Evolutionary conservation across 768 basidiomycete genomes (phyloP), one percentile per base, ranked within the genome.

Genomic region (Lentinus tigrinus): DNA sequence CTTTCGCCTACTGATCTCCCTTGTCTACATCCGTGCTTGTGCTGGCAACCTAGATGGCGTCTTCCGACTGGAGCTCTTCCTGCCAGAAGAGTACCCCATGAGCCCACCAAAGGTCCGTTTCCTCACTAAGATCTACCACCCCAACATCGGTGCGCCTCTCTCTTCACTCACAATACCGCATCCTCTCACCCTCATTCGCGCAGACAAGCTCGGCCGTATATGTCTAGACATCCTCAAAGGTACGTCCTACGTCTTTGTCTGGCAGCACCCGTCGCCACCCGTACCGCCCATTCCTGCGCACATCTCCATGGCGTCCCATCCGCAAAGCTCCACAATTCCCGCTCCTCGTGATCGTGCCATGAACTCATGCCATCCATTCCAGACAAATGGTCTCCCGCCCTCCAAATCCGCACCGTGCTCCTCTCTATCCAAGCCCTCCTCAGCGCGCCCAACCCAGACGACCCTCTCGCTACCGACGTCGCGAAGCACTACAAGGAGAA

Each of bases 1-100:
- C 27, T 7, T 16, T 4, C 31, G 21, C 16, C 24, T 23, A 23
- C 51, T 28, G 39, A 17, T 21, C 13, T 17, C 48, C 31, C 56
- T 24, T 14, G 23, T 39, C 37, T 21, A 28, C 28, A 36, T 36
- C 1, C 23, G 11, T 40, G 37, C 36, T 40, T 51, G 44, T 67
- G 39, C 47, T 51, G 52, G 27, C 7, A 49, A 37, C 57, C 11
- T 58, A 97, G 95, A 88, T 66, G 97, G 96, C 21, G 79, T 91
- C 19, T 98, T 98, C 78, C 90, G 88, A 67, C 82, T 98, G n/a
- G 97, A 99, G 74, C 80, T 99, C 43, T 99, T 98, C 78, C 79
- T 99, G 26, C 97, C 97, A 4, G 97, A 98, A 74, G 97, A 98
- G 73, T 99, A 99, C 75, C 97, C 97, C 1, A 99, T 99, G 97